Percentiles rank a stretch among this genome's conserved stretches.
phyloP scores from a whole-genome alignment of 345 rosid species.

The Populus alba region DNA sequence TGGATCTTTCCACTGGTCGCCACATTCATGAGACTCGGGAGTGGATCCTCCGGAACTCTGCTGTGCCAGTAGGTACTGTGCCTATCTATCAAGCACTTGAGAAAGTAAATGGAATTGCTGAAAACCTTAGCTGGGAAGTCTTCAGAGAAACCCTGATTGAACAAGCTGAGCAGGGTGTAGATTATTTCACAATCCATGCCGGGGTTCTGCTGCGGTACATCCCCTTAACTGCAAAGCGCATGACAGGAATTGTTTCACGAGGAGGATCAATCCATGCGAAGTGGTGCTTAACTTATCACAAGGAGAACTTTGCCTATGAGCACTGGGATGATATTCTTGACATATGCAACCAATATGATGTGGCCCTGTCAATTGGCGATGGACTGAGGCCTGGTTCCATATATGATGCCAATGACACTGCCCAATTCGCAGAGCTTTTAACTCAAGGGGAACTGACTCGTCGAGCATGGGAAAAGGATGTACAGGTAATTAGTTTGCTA shows the following conservation, averaged over 20 bases:
- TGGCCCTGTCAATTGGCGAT: slow-evolving; percentile 93
- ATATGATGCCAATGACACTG: slow-evolving; percentile 97
- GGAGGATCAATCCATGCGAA: slow-evolving; percentile 99
- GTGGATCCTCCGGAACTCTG: slow-evolving; percentile 90
- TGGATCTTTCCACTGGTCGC: slow-evolving; percentile 98
- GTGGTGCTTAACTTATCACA: slow-evolving; percentile 94
- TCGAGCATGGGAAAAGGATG: slow-evolving; percentile 97
- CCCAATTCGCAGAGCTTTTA: slow-evolving; percentile 97
- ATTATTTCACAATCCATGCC: slow-evolving; percentile 96
- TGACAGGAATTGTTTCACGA: slow-evolving; percentile 96
- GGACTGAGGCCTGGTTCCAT: slow-evolving; percentile 96
- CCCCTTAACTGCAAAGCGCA: slow-evolving; percentile 88
- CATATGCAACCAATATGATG: slow-evolving; percentile 93
- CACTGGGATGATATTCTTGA: slow-evolving; percentile 99
- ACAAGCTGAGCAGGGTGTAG: slow-evolving; percentile 99
- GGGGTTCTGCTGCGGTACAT: slow-evolving; percentile 89
- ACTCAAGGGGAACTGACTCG: slow-evolving; percentile 98
- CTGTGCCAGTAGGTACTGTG: slow-evolving; percentile 95
- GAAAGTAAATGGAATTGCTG: slow-evolving; percentile 89
- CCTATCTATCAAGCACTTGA: slow-evolving; percentile 99
- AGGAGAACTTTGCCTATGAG: slow-evolving; percentile 95
- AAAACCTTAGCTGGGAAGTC: slow-evolving; percentile 88
- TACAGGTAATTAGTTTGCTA: slow-evolving; percentile 54
- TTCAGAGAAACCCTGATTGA: slow-evolving; percentile 88
- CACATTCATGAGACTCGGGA: slow-evolving; percentile 99